Base-by-base conservation (phyloP, 1,139 yeast species). In the Protomyces gravidus region DNA sequence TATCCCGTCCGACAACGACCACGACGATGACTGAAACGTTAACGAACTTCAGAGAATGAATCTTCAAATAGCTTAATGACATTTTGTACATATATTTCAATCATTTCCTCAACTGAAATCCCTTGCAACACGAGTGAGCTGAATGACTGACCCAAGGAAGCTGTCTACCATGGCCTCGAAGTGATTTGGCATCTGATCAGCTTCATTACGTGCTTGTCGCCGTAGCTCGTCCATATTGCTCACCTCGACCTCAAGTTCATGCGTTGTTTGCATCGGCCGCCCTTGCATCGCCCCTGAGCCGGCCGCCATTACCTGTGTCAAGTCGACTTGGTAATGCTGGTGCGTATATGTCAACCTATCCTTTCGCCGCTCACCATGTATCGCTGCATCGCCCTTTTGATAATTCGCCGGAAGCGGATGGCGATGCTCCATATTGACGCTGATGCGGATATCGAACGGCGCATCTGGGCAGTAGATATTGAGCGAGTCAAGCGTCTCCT, bases 371-470 rank as follows among this genome's bases (percentile, higher is more conserved):
- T 47, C 28, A 15, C 57, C 65, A 5, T 36, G 9, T n/a, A 30
- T 40, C 17, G 46, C 28, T 5, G 61, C 45, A 15, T 17, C 39
- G 5, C 56, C 36, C 11, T 48, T 45, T 4, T 48, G 40, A n/a
- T 15, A 17, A 21, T 47, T 28, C 13, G 49, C 27, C 17, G 42
- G 42, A n/a, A 36, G 42, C 0, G 42, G 42, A 36, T 36, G 42
- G 28, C 56, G 21, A 55, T 63, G 55, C 59, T 64, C 66, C 45
- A 51, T 49, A 46, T 62, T 64, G 26, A 64, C 42, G 46, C 62
- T 49, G 27, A 64, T 42, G 36, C 66, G 63, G 28, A 55, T 47
- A 46, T 64, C 66, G 32, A 63, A 62, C 17, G 50, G 50, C 15
- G 40, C 25, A 11, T 30, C 46, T 15, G 66, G 66, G 19, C 65